A percentile compares a stretch with the other conserved stretches of the same genome.
phyloP scores from a whole-genome alignment of 192 early-diverging fungal genomes.

The Entomortierella beljakovae region DNA sequence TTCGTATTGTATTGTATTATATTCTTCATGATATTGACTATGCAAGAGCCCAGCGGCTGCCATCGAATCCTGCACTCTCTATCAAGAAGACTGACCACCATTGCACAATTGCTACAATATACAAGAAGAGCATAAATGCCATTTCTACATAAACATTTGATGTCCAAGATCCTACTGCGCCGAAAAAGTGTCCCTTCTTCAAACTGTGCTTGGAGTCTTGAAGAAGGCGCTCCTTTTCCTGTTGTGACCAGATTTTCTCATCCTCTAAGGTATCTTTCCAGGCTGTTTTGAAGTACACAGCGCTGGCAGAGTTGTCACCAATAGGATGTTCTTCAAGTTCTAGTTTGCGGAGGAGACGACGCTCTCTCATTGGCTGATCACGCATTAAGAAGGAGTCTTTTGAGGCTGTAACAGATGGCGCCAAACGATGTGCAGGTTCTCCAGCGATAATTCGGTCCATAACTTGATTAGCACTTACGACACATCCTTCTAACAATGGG shows the following conservation, averaged over 20 bases:
- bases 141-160: conserved; percentile 48
- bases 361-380: conserved; percentile 45
- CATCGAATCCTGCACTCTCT: conserved; percentile 45
- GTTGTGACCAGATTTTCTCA: conserved; percentile 43
- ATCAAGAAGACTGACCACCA: conserved; percentile 49
- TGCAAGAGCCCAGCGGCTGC: conserved; percentile 50
- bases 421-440: conserved; percentile 13
- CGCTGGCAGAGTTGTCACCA: conserved; percentile 11
- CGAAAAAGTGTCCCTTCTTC: conserved; percentile 17
- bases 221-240: conserved; percentile 17
- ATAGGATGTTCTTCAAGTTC: background rate
- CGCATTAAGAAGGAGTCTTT: conserved; percentile 40
- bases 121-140: conserved; percentile 41
- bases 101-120: conserved; percentile 39
- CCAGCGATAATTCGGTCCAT: conserved; percentile 54
- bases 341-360: conserved; percentile 20
- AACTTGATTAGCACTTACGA: conserved; percentile 66
- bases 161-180: conserved; percentile 44
- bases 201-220: background rate
- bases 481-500: conserved; percentile 72
- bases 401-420: conserved; percentile 6
- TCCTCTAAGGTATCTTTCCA: conserved; percentile 52
- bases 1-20: background rate
- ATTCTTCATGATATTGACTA: conserved; percentile 4
- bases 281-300: conserved; percentile 27